Evolutionary conservation across 2,329 filamentous ascomycete genomes (phyloP).

Genomic region (Fusarium torreyae): DNA sequence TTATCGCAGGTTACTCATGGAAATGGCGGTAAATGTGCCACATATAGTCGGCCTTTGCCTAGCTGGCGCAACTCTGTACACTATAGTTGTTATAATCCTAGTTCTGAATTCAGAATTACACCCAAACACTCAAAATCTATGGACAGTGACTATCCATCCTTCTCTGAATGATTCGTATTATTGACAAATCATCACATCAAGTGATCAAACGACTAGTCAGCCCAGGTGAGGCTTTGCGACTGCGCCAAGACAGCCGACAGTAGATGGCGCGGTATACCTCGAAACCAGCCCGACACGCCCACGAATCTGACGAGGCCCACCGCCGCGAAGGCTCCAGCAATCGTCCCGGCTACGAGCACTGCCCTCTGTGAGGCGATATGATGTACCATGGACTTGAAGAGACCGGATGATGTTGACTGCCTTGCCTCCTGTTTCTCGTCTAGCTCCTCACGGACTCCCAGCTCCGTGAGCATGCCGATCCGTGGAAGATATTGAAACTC

Average conservation of each 20-base stretch:
- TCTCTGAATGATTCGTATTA: not conserved
- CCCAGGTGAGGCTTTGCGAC: slow-evolving; percentile 37
- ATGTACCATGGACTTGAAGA: slow-evolving; percentile 18
- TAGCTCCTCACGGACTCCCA: slow-evolving; percentile 46
- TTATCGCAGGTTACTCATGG: slow-evolving; percentile 10
- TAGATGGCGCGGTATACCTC: slow-evolving; percentile 37
- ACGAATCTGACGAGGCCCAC: slow-evolving; percentile 36
- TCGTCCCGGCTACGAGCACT: slow-evolving; percentile 37
- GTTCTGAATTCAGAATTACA: slow-evolving; percentile 24
- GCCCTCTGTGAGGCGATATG: slow-evolving; percentile 29
- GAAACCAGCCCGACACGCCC: slow-evolving; percentile 30
- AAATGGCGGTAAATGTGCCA: slow-evolving; percentile 23
- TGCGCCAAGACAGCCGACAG: slow-evolving; percentile 42
- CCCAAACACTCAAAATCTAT: not conserved
- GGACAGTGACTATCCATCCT: not conserved
- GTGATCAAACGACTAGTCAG: slow-evolving; percentile 13
- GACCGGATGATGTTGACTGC: slow-evolving; percentile 2
- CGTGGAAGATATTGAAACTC: slow-evolving; percentile 79
- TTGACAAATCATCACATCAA: not conserved
- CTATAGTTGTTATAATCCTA: slow-evolving; percentile 28
- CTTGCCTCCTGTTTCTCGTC: slow-evolving; percentile 5
- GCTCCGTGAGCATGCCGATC: slow-evolving; percentile 54
- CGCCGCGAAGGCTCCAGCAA: slow-evolving; percentile 33
- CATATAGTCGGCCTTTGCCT: slow-evolving; percentile 14
- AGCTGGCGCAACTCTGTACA: slow-evolving; percentile 27